Conservation (phyloP, 2,329 filamentous ascomycete genomes). For the Monilinia vaccinii-corymbosi region DNA sequence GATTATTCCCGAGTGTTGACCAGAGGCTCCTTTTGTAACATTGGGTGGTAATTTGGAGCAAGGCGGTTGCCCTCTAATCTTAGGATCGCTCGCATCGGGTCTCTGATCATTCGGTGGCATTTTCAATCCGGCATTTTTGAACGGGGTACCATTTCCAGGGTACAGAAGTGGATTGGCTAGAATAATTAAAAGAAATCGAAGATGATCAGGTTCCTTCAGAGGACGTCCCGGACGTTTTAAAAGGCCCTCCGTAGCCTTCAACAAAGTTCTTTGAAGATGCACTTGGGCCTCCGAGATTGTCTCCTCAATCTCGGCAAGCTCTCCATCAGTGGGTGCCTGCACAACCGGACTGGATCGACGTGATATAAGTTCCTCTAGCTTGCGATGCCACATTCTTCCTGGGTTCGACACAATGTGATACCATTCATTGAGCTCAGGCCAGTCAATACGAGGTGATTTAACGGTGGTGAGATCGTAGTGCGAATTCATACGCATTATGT, state of each 20-base stretch:
- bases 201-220: conserved; percentile 57
- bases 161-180: conserved; percentile 71
- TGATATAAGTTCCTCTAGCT: conserved; percentile 45
- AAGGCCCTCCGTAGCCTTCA: conserved; percentile 71
- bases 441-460: conserved; percentile 64
- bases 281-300: conserved; percentile 53
- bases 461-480: conserved; percentile 38
- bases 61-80: conserved; percentile 4
- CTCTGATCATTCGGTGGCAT: background rate
- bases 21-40: conserved; percentile 31
- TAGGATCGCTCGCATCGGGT: background rate
- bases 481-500: conserved; percentile 17
- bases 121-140: conserved; percentile 9
- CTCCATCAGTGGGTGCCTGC: conserved; percentile 16
- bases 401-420: conserved; percentile 61
- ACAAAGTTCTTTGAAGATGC: conserved; percentile 58
- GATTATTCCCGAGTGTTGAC: conserved; percentile 72
- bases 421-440: conserved; percentile 63
- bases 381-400: conserved; percentile 55
- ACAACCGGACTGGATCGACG: conserved; percentile 13
- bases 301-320: conserved; percentile 38
- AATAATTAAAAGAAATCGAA: conserved; percentile 70
- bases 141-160: conserved; percentile 27
- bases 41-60: conserved; percentile 11
- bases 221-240: conserved; percentile 70